phyloP scores from a whole-genome alignment of 2,329 filamentous ascomycete species.

The Diaporthe aspalathi region DNA sequence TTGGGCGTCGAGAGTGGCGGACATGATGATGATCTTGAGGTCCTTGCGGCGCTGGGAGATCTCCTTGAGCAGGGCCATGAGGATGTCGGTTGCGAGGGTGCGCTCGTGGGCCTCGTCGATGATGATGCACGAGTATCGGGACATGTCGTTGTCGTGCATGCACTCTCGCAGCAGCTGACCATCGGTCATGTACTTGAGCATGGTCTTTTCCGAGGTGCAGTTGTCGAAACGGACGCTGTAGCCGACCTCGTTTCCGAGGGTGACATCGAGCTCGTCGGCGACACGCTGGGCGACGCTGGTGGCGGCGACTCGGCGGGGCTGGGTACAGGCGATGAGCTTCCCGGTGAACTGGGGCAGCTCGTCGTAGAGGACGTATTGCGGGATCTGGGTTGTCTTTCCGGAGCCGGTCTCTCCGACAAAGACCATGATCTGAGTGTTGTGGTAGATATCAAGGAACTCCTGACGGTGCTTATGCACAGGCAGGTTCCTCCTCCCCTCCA shows the following conservation, averaged over 20 bases:
- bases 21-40: slow-evolving; percentile 99
- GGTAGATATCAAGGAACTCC: slow-evolving; percentile 94
- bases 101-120: slow-evolving; percentile 98
- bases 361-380: slow-evolving; percentile 97
- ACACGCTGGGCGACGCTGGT: slow-evolving; percentile 99
- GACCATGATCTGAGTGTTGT: slow-evolving; percentile 93
- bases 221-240: slow-evolving; percentile 99
- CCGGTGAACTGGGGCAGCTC: slow-evolving; percentile 87
- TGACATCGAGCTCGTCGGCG: slow-evolving; percentile 94
- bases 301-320: slow-evolving; percentile 95
- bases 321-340: slow-evolving; percentile 96
- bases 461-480: slow-evolving; percentile 94
- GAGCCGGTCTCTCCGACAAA: slow-evolving; percentile 99
- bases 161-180: slow-evolving; percentile 98
- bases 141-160: slow-evolving; percentile 93
- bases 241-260: slow-evolving; percentile 92
- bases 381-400: slow-evolving; percentile 98
- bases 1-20: slow-evolving; percentile 94
- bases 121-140: slow-evolving; percentile 96
- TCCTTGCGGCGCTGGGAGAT: slow-evolving; percentile 84
- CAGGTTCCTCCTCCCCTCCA: slow-evolving; percentile 84
- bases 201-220: slow-evolving; percentile 85
- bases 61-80: slow-evolving; percentile 96
- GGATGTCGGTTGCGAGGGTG: slow-evolving; percentile 94
- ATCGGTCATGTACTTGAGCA: slow-evolving; percentile 99